phyloP scores from a whole-genome alignment of 495 filamentous ascomycete species.

The Trichoderma parareesei region DNA sequence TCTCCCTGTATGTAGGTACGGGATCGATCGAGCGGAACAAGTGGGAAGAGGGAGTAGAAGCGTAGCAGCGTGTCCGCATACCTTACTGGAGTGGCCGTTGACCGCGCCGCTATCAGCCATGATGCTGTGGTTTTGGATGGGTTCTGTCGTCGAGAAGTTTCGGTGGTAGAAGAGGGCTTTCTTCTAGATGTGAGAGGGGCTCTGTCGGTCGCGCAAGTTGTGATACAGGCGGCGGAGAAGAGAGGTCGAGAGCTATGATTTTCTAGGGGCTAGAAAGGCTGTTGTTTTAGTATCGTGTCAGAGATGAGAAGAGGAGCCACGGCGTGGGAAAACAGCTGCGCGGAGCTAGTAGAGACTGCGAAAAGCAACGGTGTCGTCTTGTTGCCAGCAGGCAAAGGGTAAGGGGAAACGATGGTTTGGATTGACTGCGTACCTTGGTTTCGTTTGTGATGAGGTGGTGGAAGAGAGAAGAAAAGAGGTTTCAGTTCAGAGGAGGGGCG shows the following conservation, averaged over 20 bases:
- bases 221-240: neutral
- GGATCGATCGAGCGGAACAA: neutral
- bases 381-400: neutral
- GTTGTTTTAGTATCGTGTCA: neutral
- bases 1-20: conserved; percentile 2
- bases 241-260: neutral
- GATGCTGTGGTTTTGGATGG: neutral
- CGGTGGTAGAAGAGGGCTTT: neutral
- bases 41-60: neutral
- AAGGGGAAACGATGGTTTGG: neutral
- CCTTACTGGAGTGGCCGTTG: conserved; percentile 2
- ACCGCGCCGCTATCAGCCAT: conserved; percentile 2
- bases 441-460: neutral
- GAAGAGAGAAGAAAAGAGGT: neutral
- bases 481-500: conserved; percentile 1
- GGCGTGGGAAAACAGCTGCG: neutral
- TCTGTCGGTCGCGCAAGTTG: neutral
- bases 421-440: neutral
- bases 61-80: neutral
- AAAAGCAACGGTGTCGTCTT: neutral
- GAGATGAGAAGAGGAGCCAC: neutral
- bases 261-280: neutral
- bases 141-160: neutral
- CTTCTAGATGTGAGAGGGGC: neutral
- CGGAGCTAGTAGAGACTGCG: neutral